phyloP scores from a whole-genome alignment of 805 yeast species.

The Candida ortonii region DNA sequence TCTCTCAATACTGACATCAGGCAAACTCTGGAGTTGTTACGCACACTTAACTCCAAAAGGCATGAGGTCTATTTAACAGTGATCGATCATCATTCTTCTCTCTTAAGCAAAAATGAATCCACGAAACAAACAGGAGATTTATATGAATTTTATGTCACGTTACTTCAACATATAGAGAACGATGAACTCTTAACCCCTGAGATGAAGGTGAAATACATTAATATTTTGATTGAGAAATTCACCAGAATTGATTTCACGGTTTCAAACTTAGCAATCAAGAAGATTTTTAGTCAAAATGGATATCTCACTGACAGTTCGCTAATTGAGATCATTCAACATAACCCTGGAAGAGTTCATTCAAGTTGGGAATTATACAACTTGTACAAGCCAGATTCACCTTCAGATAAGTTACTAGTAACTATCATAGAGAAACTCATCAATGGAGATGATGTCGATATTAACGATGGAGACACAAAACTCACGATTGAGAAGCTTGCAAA shows the following conservation, averaged over 20 bases:
- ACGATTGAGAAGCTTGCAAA: conserved; percentile 12
- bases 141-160: conserved; percentile 2
- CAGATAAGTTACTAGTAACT: neutral
- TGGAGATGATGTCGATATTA: conserved; percentile 5
- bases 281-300: conserved; percentile 3
- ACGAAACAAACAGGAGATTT: neutral
- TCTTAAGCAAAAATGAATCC: neutral
- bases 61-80: too few relatives aligned
- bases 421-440: conserved; percentile 3
- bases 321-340: conserved; percentile 27
- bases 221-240: conserved; percentile 24
- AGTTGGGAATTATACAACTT: conserved; percentile 32
- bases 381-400: conserved; percentile 1
- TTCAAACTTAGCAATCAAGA: conserved; percentile 19
- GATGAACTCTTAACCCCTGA: conserved; percentile 11
- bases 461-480: conserved; percentile 19
- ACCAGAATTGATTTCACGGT: conserved; percentile 27
- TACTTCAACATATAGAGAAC: conserved; percentile 1
- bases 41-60: too few relatives aligned
- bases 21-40: too few relatives aligned
- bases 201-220: conserved; percentile 20
- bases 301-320: conserved; percentile 18
- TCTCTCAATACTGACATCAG: too few relatives aligned
- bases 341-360: conserved; percentile 37
- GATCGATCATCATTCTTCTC: too few relatives aligned